A percentile compares a stretch with the other conserved stretches of the same genome.
Conservation (phyloP, 169 alveolate species). For the Amoebophrya sp. region DNA sequence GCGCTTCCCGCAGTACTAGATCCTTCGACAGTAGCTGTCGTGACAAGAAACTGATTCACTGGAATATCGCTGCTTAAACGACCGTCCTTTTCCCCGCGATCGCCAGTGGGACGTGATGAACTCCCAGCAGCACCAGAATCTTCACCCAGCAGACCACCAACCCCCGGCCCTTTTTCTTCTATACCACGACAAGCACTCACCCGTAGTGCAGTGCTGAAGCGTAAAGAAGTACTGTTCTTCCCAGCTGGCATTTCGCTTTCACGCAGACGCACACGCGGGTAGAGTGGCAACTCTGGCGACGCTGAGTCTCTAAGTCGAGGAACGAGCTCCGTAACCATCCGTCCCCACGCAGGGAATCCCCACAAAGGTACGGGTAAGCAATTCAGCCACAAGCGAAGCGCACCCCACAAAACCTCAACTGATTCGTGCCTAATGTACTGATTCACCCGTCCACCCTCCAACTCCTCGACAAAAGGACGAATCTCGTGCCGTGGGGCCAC, state of each 20-base stretch:
- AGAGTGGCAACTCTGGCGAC: neutral
- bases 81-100: too few relatives aligned
- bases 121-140: neutral
- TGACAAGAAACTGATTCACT: too few relatives aligned
- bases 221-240: too few relatives aligned
- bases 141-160: neutral
- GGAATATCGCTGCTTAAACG: too few relatives aligned
- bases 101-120: too few relatives aligned
- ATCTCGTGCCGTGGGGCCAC: too few relatives aligned
- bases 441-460: neutral
- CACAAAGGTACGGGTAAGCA: neutral
- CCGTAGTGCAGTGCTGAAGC: too few relatives aligned
- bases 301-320: neutral
- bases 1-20: too few relatives aligned
- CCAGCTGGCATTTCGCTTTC: neutral
- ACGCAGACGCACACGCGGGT: too few relatives aligned
- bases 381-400: neutral
- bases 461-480: neutral
- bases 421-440: neutral
- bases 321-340: neutral
- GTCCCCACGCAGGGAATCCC: neutral
- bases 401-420: neutral
- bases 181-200: too few relatives aligned
- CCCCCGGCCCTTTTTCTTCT: neutral
- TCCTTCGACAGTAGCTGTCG: too few relatives aligned